phyloP scores from a whole-genome alignment of 1,284 basidiomycete genomes.

The Fistulina hepatica region DNA sequence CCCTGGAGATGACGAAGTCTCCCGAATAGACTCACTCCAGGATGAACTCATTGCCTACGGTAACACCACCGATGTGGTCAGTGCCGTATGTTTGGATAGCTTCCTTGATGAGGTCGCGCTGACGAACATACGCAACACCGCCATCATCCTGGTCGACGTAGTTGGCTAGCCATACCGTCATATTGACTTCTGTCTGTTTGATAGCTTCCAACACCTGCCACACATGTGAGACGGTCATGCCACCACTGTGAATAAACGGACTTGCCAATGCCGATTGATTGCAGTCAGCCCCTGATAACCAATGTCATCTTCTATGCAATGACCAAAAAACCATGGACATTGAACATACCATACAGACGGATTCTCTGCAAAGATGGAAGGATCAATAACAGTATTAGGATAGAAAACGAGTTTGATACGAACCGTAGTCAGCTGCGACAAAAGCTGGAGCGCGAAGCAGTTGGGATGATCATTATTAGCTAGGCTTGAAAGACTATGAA shows the following conservation, averaged over 20 bases:
- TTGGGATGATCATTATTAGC: background rate
- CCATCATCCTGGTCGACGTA: slow-evolving; percentile 58
- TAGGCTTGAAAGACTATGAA: slow-evolving; percentile 1
- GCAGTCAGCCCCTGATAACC: slow-evolving; percentile 26
- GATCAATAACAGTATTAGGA: background rate
- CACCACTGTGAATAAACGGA: background rate
- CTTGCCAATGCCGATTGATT: slow-evolving; percentile 32
- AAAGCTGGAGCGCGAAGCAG: slow-evolving; percentile 22
- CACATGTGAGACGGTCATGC: background rate
- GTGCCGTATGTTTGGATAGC: slow-evolving; percentile 74
- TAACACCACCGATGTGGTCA: slow-evolving; percentile 69
- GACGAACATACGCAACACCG: slow-evolving; percentile 57
- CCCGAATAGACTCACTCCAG: slow-evolving; percentile 43
- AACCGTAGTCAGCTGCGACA: slow-evolving; percentile 35
- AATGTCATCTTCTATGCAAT: background rate
- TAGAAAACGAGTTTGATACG: background rate
- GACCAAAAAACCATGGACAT: background rate
- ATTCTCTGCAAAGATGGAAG: slow-evolving; percentile 24
- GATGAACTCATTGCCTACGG: slow-evolving; percentile 78
- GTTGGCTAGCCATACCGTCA: slow-evolving; percentile 81
- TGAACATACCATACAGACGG: slow-evolving; percentile 28
- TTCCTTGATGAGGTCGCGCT: slow-evolving; percentile 54
- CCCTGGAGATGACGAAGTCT: background rate
- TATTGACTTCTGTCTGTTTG: slow-evolving; percentile 66
- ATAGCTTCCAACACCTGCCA: slow-evolving; percentile 25